These are phyloP conservation scores for Phalaenopsis hybrid DNA, from an alignment of 116 monocot species.

Conservation along the genomic window DNA sequence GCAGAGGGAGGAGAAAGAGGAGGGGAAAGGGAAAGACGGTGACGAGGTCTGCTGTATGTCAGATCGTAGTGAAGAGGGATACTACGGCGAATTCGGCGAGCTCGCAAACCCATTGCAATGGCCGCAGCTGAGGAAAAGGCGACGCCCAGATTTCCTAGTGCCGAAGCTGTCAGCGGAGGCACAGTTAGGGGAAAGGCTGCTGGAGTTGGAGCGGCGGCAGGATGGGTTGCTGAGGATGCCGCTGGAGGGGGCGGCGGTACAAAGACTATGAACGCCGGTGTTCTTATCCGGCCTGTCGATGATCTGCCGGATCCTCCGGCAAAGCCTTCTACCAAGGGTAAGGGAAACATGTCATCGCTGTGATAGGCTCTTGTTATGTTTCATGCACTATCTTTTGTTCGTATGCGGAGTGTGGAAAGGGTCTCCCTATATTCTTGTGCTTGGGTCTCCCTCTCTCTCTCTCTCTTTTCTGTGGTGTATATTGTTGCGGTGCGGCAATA, in stretches of 20 bases:
- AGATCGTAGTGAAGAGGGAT: constrained; percentile 36
- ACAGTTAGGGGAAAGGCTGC: not conserved
- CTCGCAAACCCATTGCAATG: constrained; percentile 78
- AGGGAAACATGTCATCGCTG: not conserved
- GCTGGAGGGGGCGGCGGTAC: not conserved
- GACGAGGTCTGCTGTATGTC: constrained; percentile 60
- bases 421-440: no score
- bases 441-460: no score
- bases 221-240: not conserved
- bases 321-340: constrained; percentile 16
- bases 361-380: not conserved
- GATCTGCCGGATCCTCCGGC: constrained; percentile 8
- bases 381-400: not conserved
- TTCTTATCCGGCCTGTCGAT: constrained; percentile 5
- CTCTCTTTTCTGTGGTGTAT: no score
- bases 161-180: not conserved
- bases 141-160: constrained; percentile 50
- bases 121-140: constrained; percentile 89
- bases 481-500: not conserved
- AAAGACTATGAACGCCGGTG: constrained; percentile 5
- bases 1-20: not conserved
- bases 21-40: not conserved
- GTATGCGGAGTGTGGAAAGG: no score
- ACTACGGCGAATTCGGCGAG: constrained; percentile 61
- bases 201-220: not conserved